phyloP scores from a whole-genome alignment of 1,139 yeast species.

The Saccharomyces hybrid region DNA sequence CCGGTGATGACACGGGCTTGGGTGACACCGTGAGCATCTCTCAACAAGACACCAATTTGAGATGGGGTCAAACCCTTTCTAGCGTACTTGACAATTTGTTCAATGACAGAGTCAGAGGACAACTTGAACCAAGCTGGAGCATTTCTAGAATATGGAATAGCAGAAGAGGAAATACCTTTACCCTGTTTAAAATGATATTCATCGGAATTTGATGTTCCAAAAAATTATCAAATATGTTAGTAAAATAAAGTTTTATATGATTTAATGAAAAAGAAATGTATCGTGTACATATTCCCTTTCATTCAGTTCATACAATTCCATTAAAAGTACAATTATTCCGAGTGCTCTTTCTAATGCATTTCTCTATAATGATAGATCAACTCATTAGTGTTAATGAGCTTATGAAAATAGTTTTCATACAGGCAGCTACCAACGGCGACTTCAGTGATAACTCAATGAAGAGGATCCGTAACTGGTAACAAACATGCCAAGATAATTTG shows the following conservation, averaged over 20 bases:
- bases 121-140: conserved; percentile 99
- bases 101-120: conserved; percentile 90
- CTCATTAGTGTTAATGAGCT: not conserved
- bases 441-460: not conserved
- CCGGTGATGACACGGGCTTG: conserved; percentile 97
- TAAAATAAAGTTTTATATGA: not conserved
- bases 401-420: not conserved
- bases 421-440: not conserved
- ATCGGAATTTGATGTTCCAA: conserved; percentile 25
- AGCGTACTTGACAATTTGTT: conserved; percentile 98
- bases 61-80: conserved; percentile 99
- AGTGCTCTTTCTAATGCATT: not conserved
- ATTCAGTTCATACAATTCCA: not conserved
- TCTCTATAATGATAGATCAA: not conserved
- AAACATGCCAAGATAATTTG: not conserved
- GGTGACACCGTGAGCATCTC: conserved; percentile 99
- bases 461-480: not conserved
- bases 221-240: not conserved
- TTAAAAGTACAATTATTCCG: not conserved
- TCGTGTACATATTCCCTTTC: not conserved
- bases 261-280: not conserved
- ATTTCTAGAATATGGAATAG: conserved; percentile 98
- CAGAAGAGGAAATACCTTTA: conserved; percentile 98
- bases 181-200: conserved; percentile 50
- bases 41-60: conserved; percentile 97